phyloP scores from a whole-genome alignment of 2,329 filamentous ascomycete species.

The Aspergillus cejpii region DNA sequence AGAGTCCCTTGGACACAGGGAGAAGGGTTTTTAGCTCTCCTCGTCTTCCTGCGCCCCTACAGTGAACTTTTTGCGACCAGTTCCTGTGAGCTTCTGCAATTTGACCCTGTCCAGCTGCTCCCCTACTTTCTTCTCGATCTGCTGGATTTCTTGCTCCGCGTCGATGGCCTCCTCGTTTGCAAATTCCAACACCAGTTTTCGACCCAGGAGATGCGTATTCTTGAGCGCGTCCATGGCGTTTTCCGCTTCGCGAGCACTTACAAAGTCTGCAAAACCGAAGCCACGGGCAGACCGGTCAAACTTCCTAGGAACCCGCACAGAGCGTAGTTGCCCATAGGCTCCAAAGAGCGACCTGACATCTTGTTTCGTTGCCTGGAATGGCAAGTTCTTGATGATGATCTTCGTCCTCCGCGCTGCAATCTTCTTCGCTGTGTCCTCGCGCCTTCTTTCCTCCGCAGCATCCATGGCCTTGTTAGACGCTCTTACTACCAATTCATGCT shows the following conservation, averaged over 20 bases:
- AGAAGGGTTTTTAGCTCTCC: constrained; percentile 39
- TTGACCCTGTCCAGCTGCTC: constrained; percentile 86
- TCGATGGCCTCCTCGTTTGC: constrained; percentile 82
- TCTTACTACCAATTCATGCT: constrained; percentile 76
- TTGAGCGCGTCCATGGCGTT: constrained; percentile 86
- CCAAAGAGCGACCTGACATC: constrained; percentile 80
- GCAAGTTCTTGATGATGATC: constrained; percentile 96
- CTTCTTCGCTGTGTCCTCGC: constrained; percentile 78
- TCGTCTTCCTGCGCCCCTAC: constrained; percentile 64
- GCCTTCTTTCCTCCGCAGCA: constrained; percentile 76
- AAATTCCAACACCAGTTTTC: constrained; percentile 84
- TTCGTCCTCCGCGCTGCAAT: constrained; percentile 71
- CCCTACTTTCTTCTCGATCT: constrained; percentile 94
- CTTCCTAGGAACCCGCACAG: constrained; percentile 90
- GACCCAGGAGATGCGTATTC: constrained; percentile 87
- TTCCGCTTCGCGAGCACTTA: constrained; percentile 78
- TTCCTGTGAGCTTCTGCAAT: constrained; percentile 77
- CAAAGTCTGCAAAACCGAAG: constrained; percentile 95
- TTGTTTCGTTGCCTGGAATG: constrained; percentile 91
- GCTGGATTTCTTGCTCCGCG: constrained; percentile 90
- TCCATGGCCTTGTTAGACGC: constrained; percentile 81
- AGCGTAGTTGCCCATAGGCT: constrained; percentile 84
- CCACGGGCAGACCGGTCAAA: constrained; percentile 83
- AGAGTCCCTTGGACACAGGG: constrained; percentile 28
- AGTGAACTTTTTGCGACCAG: constrained; percentile 79